Base-by-base conservation (phyloP, 1,139 yeast species). In the Blastobotrys niveus region DNA sequence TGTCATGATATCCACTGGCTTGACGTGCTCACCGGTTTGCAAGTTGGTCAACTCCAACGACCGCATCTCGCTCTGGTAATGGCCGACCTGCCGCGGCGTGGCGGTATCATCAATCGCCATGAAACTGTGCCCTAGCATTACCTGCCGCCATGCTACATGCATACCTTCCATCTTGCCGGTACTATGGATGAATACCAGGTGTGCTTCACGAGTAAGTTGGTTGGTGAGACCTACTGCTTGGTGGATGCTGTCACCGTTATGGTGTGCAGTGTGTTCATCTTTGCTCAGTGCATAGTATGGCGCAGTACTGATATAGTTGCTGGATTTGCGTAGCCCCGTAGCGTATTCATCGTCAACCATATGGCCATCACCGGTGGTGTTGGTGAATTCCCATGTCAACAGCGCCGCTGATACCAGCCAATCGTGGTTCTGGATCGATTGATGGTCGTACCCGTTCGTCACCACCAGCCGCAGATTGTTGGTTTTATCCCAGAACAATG, bases 351-450 rank as follows among this genome's bases (percentile, higher is more conserved):
- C 18, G n/a, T 2, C 26, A 2, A 36, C 22, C 18, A 17, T 14
- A 24, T 33, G 38, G 18, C 68, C 64, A 5, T 53, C 38, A 7
- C 68, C 68, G 6, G 46, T 47, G 8, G 56, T 52, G 10, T 55
- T 60, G 2, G 43, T 44, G 24, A 38, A 69, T 59, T 80, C 80
- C 80, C 85, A 85, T 5, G 79, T 68, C 41, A 80, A 66, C 37
- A 84, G 59, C 52, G 76, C 79, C 12, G 82, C 88, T 26, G 81
- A 69, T 21, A 82, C 68, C 40, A 82, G 73, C 94, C 94, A 84
- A 61, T 82, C 76, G 30, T 72, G 66, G 1, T 81, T 84, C 39
- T 79, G 67, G 2, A 64, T 27, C 41, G 52, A 34, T 3, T 36
- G 37, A 25, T 24, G n/a, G 18, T 36, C 42, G 10, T 33, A 31